A percentile compares a stretch with the other conserved stretches of the same genome.
Evolutionary conservation across 1,139 yeast genomes (phyloP).

Genomic region (Diutina ranongensis): DNA sequence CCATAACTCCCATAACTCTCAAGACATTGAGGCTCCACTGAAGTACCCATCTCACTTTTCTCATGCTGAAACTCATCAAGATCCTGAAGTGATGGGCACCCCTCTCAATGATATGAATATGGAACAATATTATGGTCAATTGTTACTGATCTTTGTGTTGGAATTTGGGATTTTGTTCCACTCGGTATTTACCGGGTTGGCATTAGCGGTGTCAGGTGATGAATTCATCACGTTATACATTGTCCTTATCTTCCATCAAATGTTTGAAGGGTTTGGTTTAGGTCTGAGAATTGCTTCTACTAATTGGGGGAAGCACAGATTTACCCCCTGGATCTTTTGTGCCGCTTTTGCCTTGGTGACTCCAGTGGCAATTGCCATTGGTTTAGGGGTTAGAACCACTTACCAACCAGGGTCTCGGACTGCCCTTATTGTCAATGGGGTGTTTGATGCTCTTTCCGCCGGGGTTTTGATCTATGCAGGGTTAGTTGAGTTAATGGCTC

Average conservation of each 20-base stretch:
- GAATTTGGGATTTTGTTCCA: constrained; percentile 79
- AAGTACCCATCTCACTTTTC: constrained; percentile 25
- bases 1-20: too few species aligned
- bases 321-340: constrained; percentile 47
- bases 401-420: constrained; percentile 49
- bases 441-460: constrained; percentile 72
- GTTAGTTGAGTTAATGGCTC: constrained; percentile 78
- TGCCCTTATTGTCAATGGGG: constrained; percentile 63
- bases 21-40: background rate
- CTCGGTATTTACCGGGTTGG: constrained; percentile 67
- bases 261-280: constrained; percentile 86
- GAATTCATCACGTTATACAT: constrained; percentile 69
- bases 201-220: constrained; percentile 58
- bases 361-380: constrained; percentile 78
- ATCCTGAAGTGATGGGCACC: constrained; percentile 31
- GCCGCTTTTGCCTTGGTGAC: constrained; percentile 60
- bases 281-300: constrained; percentile 77
- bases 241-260: constrained; percentile 81
- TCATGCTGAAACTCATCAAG: constrained; percentile 43
- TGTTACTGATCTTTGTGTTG: constrained; percentile 40
- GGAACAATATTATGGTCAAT: constrained; percentile 35
- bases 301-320: constrained; percentile 36
- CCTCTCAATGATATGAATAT: constrained; percentile 24
- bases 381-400: constrained; percentile 65
- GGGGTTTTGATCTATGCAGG: constrained; percentile 84